Evolutionary conservation across 2,329 filamentous ascomycete genomes (phyloP).

Genomic region (Akanthomyces dipterigenus): DNA sequence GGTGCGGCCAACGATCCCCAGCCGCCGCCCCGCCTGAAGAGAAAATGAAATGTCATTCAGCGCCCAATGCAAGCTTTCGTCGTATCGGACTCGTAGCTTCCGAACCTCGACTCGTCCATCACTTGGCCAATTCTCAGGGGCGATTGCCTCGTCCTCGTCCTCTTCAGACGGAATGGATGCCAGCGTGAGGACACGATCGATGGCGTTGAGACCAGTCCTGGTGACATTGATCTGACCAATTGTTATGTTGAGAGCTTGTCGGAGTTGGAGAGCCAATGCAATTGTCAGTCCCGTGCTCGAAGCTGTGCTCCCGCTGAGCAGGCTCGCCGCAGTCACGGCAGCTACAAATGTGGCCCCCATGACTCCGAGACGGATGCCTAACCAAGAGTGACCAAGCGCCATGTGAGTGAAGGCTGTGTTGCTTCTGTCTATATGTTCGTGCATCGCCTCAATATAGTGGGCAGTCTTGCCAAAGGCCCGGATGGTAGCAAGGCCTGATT

Average conservation of each 20-base stretch:
- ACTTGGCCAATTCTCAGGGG: background rate
- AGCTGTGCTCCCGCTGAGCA: background rate
- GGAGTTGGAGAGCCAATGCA: slow-evolving; percentile 8
- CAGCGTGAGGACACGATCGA: background rate
- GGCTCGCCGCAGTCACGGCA: background rate
- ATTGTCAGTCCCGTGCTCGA: slow-evolving; percentile 6
- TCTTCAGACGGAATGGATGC: slow-evolving; percentile 6
- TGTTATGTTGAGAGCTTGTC: background rate
- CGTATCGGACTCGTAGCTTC: background rate
- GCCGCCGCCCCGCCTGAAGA: background rate
- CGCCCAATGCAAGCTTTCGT: slow-evolving; percentile 49
- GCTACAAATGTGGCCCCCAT: slow-evolving; percentile 7
- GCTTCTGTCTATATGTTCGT: background rate
- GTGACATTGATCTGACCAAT: slow-evolving; percentile 5
- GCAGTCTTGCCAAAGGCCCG: slow-evolving; percentile 10
- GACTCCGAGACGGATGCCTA: slow-evolving; percentile 5
- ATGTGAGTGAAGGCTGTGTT: slow-evolving; percentile 4
- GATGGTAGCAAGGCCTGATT: slow-evolving; percentile 10
- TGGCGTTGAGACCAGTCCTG: slow-evolving; percentile 3
- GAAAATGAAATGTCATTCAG: slow-evolving; percentile 1
- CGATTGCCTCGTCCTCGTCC: background rate
- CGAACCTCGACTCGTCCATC: background rate
- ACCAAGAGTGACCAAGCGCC: slow-evolving; percentile 1
- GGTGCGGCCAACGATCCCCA: slow-evolving; percentile 10
- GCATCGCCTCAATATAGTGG: slow-evolving; percentile 5